Base-by-base conservation (phyloP, 164 flowering plant species). In the Chimonanthus praecox region DNA sequence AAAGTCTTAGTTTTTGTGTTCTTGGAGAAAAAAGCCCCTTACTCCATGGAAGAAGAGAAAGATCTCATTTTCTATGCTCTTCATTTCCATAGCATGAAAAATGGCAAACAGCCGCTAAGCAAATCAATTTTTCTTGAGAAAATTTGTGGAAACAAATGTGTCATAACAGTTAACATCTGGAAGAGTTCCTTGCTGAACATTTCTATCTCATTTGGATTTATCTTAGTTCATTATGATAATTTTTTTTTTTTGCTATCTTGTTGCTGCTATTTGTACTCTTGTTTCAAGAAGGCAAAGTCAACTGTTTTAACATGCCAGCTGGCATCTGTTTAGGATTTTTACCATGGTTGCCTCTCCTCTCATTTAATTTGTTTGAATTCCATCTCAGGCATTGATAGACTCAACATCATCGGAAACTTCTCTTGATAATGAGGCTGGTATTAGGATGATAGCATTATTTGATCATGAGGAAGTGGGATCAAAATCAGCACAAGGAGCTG, bases 401-500 rank as follows among this genome's bases (percentile, higher is more conserved):
- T 81, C 91, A 5, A 82, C 87, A 18, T 66, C 89, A 76, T 84
- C 97, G 61, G 92, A 84, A 72, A 83, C 67, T 76, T 79, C 87
- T 75, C 88, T 88, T 77, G 80, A 86, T 45, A 78, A 84, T 61
- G 91, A 88, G 76, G 74, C 80, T 78, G 98, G 98, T 71, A 87
- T 95, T 68, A 89, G 97, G 82, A 87, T 95, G 92, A 92, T 93
- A 51, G 94, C 98, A 10, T 76, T 88, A 70, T 88, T 86, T 79
- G 91, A 88, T 76, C 89, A 88, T 47, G 91, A 88, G 79, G 91
- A 88, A 72, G 87, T 88, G 58, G 91, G 91, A 60, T 88, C 91
- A 16, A 51, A 83, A 72, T 88, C 99, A 71, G 99, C 98, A 66
- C 99, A 95, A 81, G 99, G 98, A 81, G 98, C 99, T 78, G 99